Conservation (phyloP, 2,329 filamentous ascomycete species). For the Fusarium sp. region DNA sequence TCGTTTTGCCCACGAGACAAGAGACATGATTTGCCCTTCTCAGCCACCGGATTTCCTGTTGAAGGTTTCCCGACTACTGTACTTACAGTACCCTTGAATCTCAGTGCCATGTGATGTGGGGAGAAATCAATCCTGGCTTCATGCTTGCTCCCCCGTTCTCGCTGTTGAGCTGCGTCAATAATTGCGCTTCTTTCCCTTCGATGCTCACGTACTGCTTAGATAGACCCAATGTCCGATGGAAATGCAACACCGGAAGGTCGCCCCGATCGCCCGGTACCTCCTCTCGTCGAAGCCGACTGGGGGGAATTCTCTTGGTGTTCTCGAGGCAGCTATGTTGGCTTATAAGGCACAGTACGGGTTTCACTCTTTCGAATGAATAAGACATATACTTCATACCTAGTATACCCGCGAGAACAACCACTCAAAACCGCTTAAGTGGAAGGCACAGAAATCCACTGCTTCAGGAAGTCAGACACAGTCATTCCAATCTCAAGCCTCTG, state of each 20-base stretch:
- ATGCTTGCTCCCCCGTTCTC: slow-evolving; percentile 12
- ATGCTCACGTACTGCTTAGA: background rate
- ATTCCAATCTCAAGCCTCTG: background rate
- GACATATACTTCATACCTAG: background rate
- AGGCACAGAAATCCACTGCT: background rate
- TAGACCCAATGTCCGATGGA: slow-evolving; percentile 14
- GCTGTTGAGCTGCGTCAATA: slow-evolving; percentile 8
- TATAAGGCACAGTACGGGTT: background rate
- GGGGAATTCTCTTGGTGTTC: background rate
- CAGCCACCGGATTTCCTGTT: slow-evolving; percentile 30
- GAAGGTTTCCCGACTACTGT: slow-evolving; percentile 19
- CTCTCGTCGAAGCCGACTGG: background rate
- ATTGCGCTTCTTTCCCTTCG: slow-evolving; percentile 18
- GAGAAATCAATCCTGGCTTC: slow-evolving; percentile 12
- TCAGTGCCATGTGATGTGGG: slow-evolving; percentile 28
- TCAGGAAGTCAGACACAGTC: background rate
- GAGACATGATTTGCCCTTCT: slow-evolving; percentile 11
- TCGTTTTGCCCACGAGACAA: slow-evolving; percentile 1
- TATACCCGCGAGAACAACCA: background rate
- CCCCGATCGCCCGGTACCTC: background rate
- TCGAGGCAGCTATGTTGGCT: background rate
- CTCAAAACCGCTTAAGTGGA: background rate
- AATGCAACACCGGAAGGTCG: slow-evolving; percentile 21
- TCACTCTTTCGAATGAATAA: background rate
- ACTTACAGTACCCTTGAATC: slow-evolving; percentile 7